These are phyloP conservation scores for Anethum foeniculum DNA, from an alignment of 140 eudicot genomes.

Conservation along the genomic window DNA sequence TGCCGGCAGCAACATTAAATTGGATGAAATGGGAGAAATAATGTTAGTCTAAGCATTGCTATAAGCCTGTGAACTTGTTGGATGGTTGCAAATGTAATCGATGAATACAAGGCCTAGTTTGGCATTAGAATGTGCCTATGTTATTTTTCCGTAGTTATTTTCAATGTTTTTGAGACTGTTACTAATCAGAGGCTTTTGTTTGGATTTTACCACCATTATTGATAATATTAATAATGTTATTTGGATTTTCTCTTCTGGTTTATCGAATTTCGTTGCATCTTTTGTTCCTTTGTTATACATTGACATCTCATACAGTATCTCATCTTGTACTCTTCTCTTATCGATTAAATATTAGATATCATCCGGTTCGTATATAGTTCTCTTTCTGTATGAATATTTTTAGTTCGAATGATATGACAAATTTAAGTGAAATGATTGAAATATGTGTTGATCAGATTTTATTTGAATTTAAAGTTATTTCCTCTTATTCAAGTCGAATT, in stretches of 20 bases:
- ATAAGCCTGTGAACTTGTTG: constrained; percentile 15
- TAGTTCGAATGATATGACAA: background rate
- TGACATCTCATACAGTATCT: background rate
- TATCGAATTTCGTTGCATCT: background rate
- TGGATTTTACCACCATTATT: background rate
- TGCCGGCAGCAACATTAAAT: background rate
- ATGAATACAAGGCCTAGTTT: constrained; percentile 52
- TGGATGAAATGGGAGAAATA: background rate
- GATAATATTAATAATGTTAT: background rate
- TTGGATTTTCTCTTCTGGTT: background rate
- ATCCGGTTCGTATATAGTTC: background rate
- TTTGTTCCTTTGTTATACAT: background rate
- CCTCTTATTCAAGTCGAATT: background rate
- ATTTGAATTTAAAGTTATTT: too few species aligned
- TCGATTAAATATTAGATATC: background rate
- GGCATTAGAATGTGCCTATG: constrained; percentile 34
- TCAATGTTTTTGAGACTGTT: constrained; percentile 17
- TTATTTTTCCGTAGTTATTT: constrained; percentile 24
- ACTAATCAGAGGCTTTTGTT: background rate
- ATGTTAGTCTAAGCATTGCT: background rate
- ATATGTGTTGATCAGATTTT: too few species aligned
- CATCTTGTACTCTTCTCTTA: background rate
- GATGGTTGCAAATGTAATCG: constrained; percentile 34
- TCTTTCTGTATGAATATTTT: background rate
- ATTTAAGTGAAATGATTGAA: background rate